These are phyloP conservation scores for Chloromonas sp. DNA, from an alignment of 163 green algal genomes.

Conservation along the genomic window DNA sequence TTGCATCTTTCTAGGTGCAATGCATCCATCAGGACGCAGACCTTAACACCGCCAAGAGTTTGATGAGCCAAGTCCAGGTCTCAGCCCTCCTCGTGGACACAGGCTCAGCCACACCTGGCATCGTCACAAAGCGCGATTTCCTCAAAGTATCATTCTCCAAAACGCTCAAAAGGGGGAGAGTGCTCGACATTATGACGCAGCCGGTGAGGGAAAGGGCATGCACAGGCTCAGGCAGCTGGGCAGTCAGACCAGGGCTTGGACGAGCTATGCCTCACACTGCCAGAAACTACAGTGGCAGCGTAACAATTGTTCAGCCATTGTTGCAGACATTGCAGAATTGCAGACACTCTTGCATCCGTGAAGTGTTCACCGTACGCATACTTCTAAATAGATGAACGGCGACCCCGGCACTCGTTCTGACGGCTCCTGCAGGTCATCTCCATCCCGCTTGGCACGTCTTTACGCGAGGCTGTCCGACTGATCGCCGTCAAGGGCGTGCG, in stretches of 20 bases:
- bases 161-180: slow-evolving; percentile 13
- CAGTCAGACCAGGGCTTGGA: too few relatives aligned
- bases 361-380: too few relatives aligned
- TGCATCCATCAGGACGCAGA: slow-evolving; percentile 17
- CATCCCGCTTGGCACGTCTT: background rate
- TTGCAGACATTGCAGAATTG: background rate
- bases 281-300: background rate
- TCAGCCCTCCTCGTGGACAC: slow-evolving; percentile 26
- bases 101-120: slow-evolving; percentile 11
- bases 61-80: slow-evolving; percentile 27
- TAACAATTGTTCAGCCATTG: background rate
- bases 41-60: slow-evolving; percentile 13
- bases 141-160: slow-evolving; percentile 22
- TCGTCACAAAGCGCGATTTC: slow-evolving; percentile 30
- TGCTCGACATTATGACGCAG: slow-evolving; percentile 30
- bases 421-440: background rate
- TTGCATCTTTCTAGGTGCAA: background rate
- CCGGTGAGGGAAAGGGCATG: slow-evolving; percentile 6
- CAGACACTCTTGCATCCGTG: too few relatives aligned
- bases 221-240: too few relatives aligned
- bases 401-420: too few relatives aligned
- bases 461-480: background rate
- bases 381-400: too few relatives aligned
- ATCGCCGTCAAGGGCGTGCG: slow-evolving; percentile 17
- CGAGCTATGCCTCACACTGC: background rate